These are phyloP conservation scores for Dothideomycetidae sp. DNA, from an alignment of 2,329 filamentous ascomycete genomes.

Conservation along the genomic window DNA sequence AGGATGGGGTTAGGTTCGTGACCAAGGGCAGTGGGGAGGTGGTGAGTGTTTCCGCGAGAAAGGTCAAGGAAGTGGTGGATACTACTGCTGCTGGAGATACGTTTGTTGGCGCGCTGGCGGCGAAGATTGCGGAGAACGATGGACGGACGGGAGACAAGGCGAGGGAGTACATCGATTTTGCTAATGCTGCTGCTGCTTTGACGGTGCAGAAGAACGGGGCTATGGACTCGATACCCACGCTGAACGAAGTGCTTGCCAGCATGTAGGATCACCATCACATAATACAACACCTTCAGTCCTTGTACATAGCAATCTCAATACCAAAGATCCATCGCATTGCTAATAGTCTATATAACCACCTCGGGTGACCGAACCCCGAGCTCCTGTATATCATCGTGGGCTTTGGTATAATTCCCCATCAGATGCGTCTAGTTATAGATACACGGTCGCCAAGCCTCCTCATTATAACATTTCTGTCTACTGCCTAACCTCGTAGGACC, in stretches of 20 bases:
- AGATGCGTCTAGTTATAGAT: no score
- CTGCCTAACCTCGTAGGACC: conserved; percentile 34
- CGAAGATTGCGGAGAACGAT: conserved; percentile 47
- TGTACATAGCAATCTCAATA: no score
- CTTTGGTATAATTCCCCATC: no score
- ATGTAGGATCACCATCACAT: no score
- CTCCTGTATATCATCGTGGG: no score
- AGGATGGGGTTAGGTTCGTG: conserved; percentile 57
- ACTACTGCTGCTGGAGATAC: conserved; percentile 92
- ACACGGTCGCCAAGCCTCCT: no score
- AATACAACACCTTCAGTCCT: no score
- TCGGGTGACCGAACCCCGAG: no score
- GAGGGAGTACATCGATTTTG: conserved; percentile 44
- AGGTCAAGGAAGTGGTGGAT: conserved; percentile 70
- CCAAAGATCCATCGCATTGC: no score
- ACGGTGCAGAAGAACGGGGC: conserved; percentile 54
- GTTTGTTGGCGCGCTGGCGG: conserved; percentile 77
- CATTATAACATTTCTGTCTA: no score
- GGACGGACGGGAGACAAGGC: conserved; percentile 32
- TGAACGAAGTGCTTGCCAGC: conserved; percentile 41
- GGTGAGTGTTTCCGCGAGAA: conserved; percentile 38
- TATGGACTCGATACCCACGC: conserved; percentile 53
- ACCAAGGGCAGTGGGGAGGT: background rate
- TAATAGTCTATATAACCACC: no score
- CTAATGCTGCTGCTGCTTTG: conserved; percentile 48